A percentile compares a stretch with the other conserved stretches of the same genome.
Conservation (phyloP, 2,329 filamentous ascomycete genomes). For the Clarireedia sp. region DNA sequence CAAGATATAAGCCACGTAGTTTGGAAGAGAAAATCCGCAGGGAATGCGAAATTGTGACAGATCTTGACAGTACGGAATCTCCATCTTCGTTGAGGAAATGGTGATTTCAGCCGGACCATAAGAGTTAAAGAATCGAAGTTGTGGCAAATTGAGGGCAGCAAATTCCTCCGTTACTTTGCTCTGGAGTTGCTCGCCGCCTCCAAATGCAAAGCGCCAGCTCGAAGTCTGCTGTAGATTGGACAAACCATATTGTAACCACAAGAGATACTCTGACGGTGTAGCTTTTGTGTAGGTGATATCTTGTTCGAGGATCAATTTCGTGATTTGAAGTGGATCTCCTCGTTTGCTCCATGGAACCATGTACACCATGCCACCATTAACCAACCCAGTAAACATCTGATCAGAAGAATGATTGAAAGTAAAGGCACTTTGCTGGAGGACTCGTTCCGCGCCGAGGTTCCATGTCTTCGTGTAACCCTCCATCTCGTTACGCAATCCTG, state of each 20-base stretch:
- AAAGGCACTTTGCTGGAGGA: slow-evolving; percentile 18
- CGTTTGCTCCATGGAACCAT: slow-evolving; percentile 10
- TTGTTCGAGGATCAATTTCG: slow-evolving; percentile 13
- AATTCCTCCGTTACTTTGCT: slow-evolving; percentile 20
- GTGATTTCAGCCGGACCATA: slow-evolving; percentile 21
- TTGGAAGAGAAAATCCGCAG: slow-evolving; percentile 9
- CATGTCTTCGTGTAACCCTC: slow-evolving; percentile 13
- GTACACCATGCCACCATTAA: slow-evolving; percentile 13
- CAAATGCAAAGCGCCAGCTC: slow-evolving; percentile 21
- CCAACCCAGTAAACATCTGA: slow-evolving; percentile 16
- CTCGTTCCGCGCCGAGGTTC: slow-evolving; percentile 8
- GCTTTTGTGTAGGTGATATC: slow-evolving; percentile 17
- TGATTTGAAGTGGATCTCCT: slow-evolving; percentile 15
- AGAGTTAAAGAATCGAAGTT: slow-evolving; percentile 13
- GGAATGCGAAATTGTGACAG: slow-evolving; percentile 7
- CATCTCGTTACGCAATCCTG: slow-evolving; percentile 20
- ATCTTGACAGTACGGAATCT: slow-evolving; percentile 12
- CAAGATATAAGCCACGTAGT: slow-evolving; percentile 32
- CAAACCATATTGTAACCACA: slow-evolving; percentile 10
- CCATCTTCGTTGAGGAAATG: slow-evolving; percentile 12
- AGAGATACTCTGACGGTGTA: slow-evolving; percentile 21
- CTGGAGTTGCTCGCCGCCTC: slow-evolving; percentile 21
- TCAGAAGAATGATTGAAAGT: slow-evolving; percentile 18
- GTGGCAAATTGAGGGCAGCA: slow-evolving; percentile 13
- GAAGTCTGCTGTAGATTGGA: background rate